A percentile compares a stretch with the other conserved stretches of the same genome.
phyloP scores from a whole-genome alignment of 2,329 filamentous ascomycete genomes.

The Pseudogymnoascus sp. region DNA sequence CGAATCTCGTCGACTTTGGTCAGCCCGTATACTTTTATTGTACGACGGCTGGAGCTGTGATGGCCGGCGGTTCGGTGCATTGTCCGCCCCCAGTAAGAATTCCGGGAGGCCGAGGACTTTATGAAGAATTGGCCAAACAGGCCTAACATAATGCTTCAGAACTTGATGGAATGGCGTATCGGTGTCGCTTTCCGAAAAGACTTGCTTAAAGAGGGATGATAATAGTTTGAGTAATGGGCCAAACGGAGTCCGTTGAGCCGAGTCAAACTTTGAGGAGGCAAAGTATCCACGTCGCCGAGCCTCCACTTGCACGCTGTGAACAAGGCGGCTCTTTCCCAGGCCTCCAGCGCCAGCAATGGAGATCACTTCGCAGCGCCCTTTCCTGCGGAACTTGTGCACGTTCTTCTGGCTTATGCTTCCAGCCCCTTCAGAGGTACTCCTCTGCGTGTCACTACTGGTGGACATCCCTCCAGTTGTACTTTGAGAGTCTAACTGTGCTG shows the following conservation, averaged over 20 bases:
- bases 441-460: not conserved
- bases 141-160: slow-evolving; percentile 53
- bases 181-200: slow-evolving; percentile 58
- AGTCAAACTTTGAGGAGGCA: slow-evolving; percentile 58
- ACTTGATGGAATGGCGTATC: slow-evolving; percentile 54
- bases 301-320: slow-evolving; percentile 54
- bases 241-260: slow-evolving; percentile 50
- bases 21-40: slow-evolving; percentile 23
- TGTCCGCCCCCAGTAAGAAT: slow-evolving; percentile 48
- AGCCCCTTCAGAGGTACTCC: slow-evolving; percentile 21
- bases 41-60: slow-evolving; percentile 18
- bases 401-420: slow-evolving; percentile 23
- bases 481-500: not conserved
- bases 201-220: slow-evolving; percentile 57
- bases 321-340: slow-evolving; percentile 56
- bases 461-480: not conserved
- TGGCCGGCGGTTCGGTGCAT: not conserved
- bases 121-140: slow-evolving; percentile 56
- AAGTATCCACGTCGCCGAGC: slow-evolving; percentile 55
- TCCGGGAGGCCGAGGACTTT: slow-evolving; percentile 56
- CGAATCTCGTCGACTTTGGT: slow-evolving; percentile 21
- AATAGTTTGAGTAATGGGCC: slow-evolving; percentile 56
- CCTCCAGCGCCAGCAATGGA: slow-evolving; percentile 53
- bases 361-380: slow-evolving; percentile 56
- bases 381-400: slow-evolving; percentile 44